These are phyloP conservation scores for Trichoderma asperellum DNA, from an alignment of 2,329 filamentous ascomycete species.

Conservation along the genomic window DNA sequence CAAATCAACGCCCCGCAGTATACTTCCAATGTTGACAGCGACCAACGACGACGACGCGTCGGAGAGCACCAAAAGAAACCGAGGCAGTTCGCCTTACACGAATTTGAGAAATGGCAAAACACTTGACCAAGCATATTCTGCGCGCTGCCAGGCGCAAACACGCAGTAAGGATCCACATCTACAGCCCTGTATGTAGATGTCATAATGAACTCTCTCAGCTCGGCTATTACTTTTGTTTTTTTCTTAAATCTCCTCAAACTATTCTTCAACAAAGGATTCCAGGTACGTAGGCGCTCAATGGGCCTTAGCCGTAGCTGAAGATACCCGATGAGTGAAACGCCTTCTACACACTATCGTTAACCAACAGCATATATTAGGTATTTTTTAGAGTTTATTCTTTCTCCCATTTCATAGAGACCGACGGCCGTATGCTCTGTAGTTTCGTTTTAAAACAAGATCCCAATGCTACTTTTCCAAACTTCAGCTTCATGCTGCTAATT, in stretches of 20 bases:
- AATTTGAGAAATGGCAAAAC: no score
- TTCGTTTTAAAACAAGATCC: background rate
- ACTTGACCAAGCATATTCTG: no score
- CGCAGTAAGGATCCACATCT: background rate
- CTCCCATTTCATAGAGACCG: background rate
- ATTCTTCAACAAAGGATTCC: background rate
- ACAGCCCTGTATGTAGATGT: background rate
- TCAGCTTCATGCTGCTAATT: background rate
- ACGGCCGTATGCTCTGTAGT: background rate
- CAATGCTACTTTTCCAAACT: background rate
- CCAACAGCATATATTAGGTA: background rate
- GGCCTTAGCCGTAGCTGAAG: background rate
- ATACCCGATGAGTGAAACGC: background rate
- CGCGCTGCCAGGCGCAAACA: background rate
- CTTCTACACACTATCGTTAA: constrained; percentile 2
- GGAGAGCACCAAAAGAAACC: background rate
- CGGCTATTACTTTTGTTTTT: background rate
- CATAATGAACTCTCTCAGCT: background rate
- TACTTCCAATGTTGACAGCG: background rate
- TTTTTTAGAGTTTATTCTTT: background rate
- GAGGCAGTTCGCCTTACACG: background rate
- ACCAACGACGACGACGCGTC: constrained; percentile 17
- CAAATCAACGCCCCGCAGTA: background rate
- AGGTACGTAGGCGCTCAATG: background rate
- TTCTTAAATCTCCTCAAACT: background rate